Base-by-base conservation (phyloP, 768 basidiomycete species). In the Cystofilobasidium capitatum region DNA sequence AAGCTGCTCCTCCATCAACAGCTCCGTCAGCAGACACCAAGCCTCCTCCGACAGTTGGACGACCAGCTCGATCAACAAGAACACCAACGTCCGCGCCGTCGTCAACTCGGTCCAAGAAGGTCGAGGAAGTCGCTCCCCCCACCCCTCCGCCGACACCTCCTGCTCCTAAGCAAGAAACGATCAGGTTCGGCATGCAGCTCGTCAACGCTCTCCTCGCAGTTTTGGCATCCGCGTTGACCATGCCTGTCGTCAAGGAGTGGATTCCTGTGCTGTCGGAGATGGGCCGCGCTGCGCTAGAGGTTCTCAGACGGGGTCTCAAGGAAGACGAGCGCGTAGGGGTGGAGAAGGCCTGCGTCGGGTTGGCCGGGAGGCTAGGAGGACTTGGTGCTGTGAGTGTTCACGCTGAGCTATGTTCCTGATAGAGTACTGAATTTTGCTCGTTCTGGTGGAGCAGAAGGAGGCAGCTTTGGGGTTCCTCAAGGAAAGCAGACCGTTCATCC, bases 181-280 rank as follows among this genome's bases (percentile, higher is more conserved):
- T 55, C 51, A 26, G 51, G 29, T 17, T 55, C 29, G 6, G 51
- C 29, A 55, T 55, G 51, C 51, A 55, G 29, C 51, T 55, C 51
- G 20, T 33, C 51, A 55, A 55, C 51, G 51, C 29, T 16, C 51
- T 55, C 17, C 51, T 55, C 51, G n/a, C 7, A 5, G 5, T 55
- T 10, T 31, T 55, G 14, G 51, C 51, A 5, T 12, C 51, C 12
- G 17, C 51, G 6, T 8, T 13, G 26, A 33, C 51, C 29, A 17
- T 31, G 4, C 17, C 51, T 10, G 26, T 31, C 2, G 2, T 31
- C 14, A 55, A 55, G 31, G 51, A 55, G 31, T 10, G 2, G 51
- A 10, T 55, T 31, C 29, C 1, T 2, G 17, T 20, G 8, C 51
- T 55, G 2, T 26, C 33, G 3, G 31, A 33, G 7, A 7, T 33